Evolutionary conservation across 2,329 filamentous ascomycete genomes (phyloP).

Genomic region (Didymella pomorum): DNA sequence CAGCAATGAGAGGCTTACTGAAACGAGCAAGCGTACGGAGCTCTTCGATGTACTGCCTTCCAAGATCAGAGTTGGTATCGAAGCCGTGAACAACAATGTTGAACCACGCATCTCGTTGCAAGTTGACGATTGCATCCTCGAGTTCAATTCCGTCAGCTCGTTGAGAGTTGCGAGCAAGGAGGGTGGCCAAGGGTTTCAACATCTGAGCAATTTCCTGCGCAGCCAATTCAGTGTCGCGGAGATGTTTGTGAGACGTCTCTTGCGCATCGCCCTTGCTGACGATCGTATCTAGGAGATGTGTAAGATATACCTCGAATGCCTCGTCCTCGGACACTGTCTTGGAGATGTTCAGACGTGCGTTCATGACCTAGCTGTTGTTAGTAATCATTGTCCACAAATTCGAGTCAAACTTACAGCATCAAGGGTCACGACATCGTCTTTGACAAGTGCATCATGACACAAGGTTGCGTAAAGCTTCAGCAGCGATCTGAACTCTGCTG

Average conservation of each 20-base stretch:
- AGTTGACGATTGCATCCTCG: constrained; percentile 63
- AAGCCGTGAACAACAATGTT: constrained; percentile 97
- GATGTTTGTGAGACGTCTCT: constrained; percentile 72
- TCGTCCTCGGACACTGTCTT: constrained; percentile 73
- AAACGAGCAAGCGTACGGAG: constrained; percentile 85
- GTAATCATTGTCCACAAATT: neutral
- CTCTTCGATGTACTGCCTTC: constrained; percentile 76
- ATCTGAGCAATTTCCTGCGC: constrained; percentile 88
- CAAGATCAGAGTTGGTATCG: constrained; percentile 74
- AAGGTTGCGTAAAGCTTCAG: constrained; percentile 83
- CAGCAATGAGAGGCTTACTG: constrained; percentile 85
- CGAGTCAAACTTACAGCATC: constrained; percentile 68
- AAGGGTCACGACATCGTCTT: constrained; percentile 71
- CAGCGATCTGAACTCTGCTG: constrained; percentile 83
- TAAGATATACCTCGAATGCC: constrained; percentile 82
- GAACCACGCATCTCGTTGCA: constrained; percentile 95
- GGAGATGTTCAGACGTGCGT: constrained; percentile 82
- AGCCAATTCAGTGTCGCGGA: constrained; percentile 81
- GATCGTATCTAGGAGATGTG: constrained; percentile 83
- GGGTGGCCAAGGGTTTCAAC: constrained; percentile 82
- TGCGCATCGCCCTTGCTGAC: constrained; percentile 90
- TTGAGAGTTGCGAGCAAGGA: constrained; percentile 67
- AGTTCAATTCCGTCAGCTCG: constrained; percentile 68
- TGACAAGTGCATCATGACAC: constrained; percentile 74
- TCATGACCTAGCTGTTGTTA: constrained; percentile 64